phyloP scores from a whole-genome alignment of 2,329 filamentous ascomycete genomes.

The Dothiorella sarmentorum region DNA sequence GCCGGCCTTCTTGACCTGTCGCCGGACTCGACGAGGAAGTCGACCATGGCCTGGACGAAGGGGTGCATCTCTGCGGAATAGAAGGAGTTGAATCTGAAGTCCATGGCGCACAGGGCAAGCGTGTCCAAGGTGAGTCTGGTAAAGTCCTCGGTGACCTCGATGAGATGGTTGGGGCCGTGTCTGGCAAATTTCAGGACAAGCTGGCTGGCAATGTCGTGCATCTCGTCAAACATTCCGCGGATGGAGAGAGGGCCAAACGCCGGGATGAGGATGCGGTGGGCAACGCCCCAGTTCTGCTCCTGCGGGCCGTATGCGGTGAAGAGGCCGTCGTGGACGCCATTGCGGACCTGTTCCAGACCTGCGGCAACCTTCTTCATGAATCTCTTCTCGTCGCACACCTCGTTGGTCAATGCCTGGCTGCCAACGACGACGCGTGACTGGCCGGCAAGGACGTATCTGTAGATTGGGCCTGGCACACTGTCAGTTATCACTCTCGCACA shows the following conservation, averaged over 20 bases:
- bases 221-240: conserved; percentile 60
- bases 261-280: conserved; percentile 63
- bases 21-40: conserved; percentile 36
- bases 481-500: background rate
- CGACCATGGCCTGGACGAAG: conserved; percentile 37
- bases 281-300: conserved; percentile 47
- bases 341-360: conserved; percentile 32
- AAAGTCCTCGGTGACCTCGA: conserved; percentile 38
- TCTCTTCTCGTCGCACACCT: conserved; percentile 39
- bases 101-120: conserved; percentile 39
- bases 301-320: conserved; percentile 41
- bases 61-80: conserved; percentile 37
- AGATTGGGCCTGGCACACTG: conserved; percentile 29
- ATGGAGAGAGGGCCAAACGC: conserved; percentile 69
- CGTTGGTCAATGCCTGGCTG: conserved; percentile 36
- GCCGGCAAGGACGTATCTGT: conserved; percentile 31
- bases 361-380: conserved; percentile 33
- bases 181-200: conserved; percentile 67
- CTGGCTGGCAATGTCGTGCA: conserved; percentile 60
- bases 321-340: conserved; percentile 38
- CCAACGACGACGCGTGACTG: conserved; percentile 30
- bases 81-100: conserved; percentile 42
- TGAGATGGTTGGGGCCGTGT: conserved; percentile 37
- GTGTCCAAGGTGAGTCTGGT: conserved; percentile 38
- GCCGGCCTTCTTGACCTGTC: conserved; percentile 31